These are phyloP conservation scores for Naganishia cerealis DNA, from an alignment of 1,284 basidiomycete genomes.

Conservation along the genomic window DNA sequence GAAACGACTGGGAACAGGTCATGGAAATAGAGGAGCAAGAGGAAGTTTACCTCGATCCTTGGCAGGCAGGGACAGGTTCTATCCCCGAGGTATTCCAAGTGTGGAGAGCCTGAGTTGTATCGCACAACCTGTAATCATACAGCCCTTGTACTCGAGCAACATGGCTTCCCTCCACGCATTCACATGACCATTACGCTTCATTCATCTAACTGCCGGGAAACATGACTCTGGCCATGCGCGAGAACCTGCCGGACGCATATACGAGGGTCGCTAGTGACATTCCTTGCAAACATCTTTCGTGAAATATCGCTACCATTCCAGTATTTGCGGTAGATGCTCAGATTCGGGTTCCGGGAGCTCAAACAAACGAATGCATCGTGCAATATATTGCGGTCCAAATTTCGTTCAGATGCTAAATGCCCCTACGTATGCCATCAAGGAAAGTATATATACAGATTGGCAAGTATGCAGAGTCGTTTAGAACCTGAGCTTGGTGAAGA, in stretches of 20 bases:
- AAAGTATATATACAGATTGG: conserved; percentile 31
- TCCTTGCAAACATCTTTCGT: too few species aligned
- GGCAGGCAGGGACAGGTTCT: conserved; percentile 41
- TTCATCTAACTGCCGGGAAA: background rate
- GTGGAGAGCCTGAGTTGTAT: conserved; percentile 44
- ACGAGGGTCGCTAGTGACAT: too few species aligned
- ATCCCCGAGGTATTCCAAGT: conserved; percentile 51
- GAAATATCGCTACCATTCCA: too few species aligned
- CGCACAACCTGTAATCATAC: background rate
- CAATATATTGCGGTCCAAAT: background rate
- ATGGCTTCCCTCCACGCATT: background rate
- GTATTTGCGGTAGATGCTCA: too few species aligned
- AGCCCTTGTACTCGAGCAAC: background rate
- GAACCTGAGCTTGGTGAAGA: conserved; percentile 50
- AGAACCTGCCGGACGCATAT: too few species aligned
- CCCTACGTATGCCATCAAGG: conserved; percentile 27
- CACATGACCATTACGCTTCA: background rate
- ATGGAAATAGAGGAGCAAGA: conserved; percentile 35
- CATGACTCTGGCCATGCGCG: too few species aligned
- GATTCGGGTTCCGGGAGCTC: background rate
- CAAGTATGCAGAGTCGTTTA: conserved; percentile 36
- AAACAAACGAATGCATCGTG: background rate
- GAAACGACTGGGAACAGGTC: conserved; percentile 5
- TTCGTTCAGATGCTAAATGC: conserved; percentile 28
- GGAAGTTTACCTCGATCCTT: conserved; percentile 40